A percentile compares a stretch with the other conserved stretches of the same genome.
phyloP scores from a whole-genome alignment of 441 rosid species.

The Jatropha podagrica region DNA sequence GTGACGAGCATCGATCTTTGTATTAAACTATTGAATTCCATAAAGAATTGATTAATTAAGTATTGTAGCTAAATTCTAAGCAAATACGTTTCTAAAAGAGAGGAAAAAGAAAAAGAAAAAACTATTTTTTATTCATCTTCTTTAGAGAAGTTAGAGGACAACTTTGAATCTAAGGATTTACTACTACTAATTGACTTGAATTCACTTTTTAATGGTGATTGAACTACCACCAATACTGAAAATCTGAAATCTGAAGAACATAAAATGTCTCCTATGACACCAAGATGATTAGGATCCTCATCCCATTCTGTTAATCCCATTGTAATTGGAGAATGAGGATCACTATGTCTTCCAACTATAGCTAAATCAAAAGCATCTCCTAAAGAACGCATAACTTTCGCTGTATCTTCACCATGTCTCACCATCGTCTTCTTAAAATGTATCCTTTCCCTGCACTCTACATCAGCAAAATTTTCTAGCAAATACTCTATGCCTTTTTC shows the following conservation, averaged over 20 bases:
- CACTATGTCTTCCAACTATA: conserved; percentile 24
- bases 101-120: too few species aligned
- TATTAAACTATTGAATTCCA: too few species aligned
- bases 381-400: conserved; percentile 19
- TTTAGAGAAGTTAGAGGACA: background rate
- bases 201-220: background rate
- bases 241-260: conserved; percentile 14
- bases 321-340: conserved; percentile 21
- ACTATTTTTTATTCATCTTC: background rate
- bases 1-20: too few species aligned
- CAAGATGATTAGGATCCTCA: conserved; percentile 17
- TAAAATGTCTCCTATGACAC: conserved; percentile 29
- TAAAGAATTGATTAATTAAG: too few species aligned
- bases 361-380: conserved; percentile 30
- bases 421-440: background rate
- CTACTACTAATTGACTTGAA: background rate
- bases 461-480: background rate
- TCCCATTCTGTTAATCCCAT: conserved; percentile 24
- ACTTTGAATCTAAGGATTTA: background rate
- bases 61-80: too few species aligned
- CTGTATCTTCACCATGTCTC: conserved; percentile 19
- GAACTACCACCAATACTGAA: conserved; percentile 24
- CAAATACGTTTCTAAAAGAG: too few species aligned
- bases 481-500: background rate
- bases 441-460: conserved; percentile 19